phyloP scores from a whole-genome alignment of 768 basidiomycete genomes.

The Leucocoprinus leucothites region DNA sequence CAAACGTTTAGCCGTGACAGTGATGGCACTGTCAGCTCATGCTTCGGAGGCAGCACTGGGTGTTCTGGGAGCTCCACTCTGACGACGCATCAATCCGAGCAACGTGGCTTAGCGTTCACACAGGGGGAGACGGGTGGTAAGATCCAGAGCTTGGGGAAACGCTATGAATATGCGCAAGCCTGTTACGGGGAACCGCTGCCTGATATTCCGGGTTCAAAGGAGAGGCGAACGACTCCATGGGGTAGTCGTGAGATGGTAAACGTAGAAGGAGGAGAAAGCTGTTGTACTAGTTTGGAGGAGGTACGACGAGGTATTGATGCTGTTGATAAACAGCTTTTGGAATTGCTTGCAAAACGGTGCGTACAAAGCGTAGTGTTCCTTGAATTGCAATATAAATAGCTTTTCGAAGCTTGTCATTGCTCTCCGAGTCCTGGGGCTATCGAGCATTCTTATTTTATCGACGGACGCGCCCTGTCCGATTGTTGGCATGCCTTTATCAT shows the following conservation, averaged over 20 bases:
- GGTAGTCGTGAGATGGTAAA: constrained; percentile 17
- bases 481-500: neutral
- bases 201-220: constrained; percentile 10
- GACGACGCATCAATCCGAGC: neutral
- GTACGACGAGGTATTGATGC: constrained; percentile 22
- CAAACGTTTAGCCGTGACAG: neutral
- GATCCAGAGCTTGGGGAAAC: neutral
- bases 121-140: neutral
- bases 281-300: constrained; percentile 23
- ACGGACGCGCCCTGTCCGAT: neutral
- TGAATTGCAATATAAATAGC: neutral
- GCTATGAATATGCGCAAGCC: neutral
- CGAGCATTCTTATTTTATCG: too few relatives aligned
- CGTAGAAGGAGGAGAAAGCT: constrained; percentile 13
- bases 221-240: constrained; percentile 21
- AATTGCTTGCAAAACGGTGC: constrained; percentile 22
- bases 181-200: constrained; percentile 16
- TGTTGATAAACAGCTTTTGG: constrained; percentile 19
- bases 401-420: too few relatives aligned
- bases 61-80: neutral
- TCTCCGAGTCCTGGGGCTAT: neutral
- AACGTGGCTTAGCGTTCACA: neutral
- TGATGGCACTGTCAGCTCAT: neutral
- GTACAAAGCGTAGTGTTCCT: neutral
- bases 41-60: neutral